These are phyloP conservation scores for Nephelium lappaceum DNA, from an alignment of 345 rosid species.

Conservation along the genomic window DNA sequence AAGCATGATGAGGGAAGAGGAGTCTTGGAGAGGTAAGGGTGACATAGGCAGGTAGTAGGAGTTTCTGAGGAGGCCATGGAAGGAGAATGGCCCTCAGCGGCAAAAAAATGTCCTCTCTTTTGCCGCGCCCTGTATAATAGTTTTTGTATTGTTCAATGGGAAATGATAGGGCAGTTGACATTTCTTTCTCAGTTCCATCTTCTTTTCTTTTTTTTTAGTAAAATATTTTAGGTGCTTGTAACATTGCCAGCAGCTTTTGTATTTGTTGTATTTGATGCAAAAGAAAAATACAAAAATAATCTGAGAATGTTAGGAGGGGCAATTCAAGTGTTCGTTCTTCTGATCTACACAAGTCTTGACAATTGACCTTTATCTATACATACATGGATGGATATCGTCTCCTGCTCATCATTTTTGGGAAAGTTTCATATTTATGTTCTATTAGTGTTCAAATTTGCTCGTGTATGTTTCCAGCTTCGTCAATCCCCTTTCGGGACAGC, in stretches of 20 bases:
- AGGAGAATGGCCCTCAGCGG: conserved; percentile 9
- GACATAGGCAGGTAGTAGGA: conserved; percentile 61
- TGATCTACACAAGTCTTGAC: no score
- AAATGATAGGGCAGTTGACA: conserved; percentile 43
- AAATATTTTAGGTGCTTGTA: conserved; percentile 44
- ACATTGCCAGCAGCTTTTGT: conserved; percentile 43
- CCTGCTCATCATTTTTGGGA: no score
- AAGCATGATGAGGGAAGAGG: conserved; percentile 49
- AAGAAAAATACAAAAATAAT: conserved; percentile 48
- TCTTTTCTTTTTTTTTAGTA: conserved; percentile 4
- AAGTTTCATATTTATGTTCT: no score
- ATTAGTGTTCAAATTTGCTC: not conserved
- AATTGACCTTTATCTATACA: no score
- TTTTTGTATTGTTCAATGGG: conserved; percentile 46
- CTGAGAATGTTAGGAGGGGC: conserved; percentile 28
- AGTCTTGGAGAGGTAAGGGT: conserved; percentile 62
- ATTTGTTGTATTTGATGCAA: conserved; percentile 53
- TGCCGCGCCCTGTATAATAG: conserved; percentile 54
- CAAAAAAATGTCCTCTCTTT: conserved; percentile 20
- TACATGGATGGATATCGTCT: not conserved
- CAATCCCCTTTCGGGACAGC: not conserved
- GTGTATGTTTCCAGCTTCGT: no score
- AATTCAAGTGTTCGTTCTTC: not conserved
- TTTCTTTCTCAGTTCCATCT: conserved; percentile 22
- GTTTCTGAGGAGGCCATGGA: conserved; percentile 9